Evolutionary conservation across 1,284 basidiomycete species (phyloP), one percentile per base, ranked within the genome.

Genomic region (Trichosporon asahii): DNA sequence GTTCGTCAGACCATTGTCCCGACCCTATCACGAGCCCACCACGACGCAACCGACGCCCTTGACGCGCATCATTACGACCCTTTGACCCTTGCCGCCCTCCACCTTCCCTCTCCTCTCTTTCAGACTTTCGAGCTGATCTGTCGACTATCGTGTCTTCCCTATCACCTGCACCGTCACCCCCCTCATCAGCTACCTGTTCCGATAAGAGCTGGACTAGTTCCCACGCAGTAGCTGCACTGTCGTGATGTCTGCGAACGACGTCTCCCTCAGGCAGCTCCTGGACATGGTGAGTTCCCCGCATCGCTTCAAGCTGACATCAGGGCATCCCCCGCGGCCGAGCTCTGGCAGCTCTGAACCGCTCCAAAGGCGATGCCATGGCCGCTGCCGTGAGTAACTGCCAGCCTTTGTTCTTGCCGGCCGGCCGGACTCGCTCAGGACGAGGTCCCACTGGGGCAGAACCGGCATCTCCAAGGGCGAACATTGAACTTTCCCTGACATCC

Each of bases 321-420:
- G 93, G 93, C 74, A 92, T 92, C 46, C 91, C 89, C 1, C 79
- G 84, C 12, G 88, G 88, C 23, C 90, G 93, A 83, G 93, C 93
- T 49, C 87, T 87, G 74, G 91, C 90, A 60, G 93, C 93, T 14
- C 83, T 95, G 76, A 87, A 86, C 70, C 88, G 89, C 76, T 88
- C 90, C 76, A 91, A 89, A 76, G 79, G 78, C 4, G 93, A 95
- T 85, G 90, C 93, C 35, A 92, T 92, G 91, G 86, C 90, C 76
- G 93, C 94, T n/a, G 93, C 93, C 2, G 93, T 88, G 86, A 67
- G 90, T 93, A 44, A 9, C n/a, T 55, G n/a, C 31, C 25, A 25
- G 14, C 18, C 37, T 44, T 53, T 53, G n/a, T 15, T 9, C 35
- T 64, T n/a, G 15, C n/a, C 15, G 3, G 46, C 55, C 57, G 27